Conservation (phyloP, 108 stramenopile genomes). For the Parietichytrium sp. region DNA sequence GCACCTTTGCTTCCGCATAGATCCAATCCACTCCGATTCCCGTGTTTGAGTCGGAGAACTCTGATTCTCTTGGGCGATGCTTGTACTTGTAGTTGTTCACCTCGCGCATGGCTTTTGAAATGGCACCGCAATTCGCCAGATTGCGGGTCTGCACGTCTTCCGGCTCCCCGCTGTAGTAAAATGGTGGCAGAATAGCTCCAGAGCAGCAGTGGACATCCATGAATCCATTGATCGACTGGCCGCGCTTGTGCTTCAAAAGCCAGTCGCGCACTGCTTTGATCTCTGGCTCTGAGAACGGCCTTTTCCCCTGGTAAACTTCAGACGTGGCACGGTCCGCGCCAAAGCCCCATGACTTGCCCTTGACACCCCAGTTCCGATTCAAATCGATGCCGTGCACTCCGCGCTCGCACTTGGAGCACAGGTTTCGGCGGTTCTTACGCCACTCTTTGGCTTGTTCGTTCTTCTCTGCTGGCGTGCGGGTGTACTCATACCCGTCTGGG, state of each 20-base stretch:
- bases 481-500: constrained; percentile 30
- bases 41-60: constrained; percentile 25
- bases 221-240: constrained; percentile 2
- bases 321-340: not conserved
- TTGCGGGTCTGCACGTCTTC: not conserved
- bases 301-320: constrained; percentile 19
- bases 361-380: constrained; percentile 36
- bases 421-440: constrained; percentile 27
- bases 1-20: not conserved
- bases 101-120: not conserved
- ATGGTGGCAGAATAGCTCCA: constrained; percentile 24
- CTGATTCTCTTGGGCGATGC: constrained; percentile 17
- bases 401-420: constrained; percentile 39
- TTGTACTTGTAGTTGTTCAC: constrained; percentile 16
- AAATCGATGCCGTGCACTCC: constrained; percentile 32
- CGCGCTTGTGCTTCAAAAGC: constrained; percentile 11
- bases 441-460: constrained; percentile 18
- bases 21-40: constrained; percentile 24
- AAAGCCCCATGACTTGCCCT: constrained; percentile 26
- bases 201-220: constrained; percentile 36
- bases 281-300: constrained; percentile 19
- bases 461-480: not conserved
- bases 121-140: not conserved
- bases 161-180: constrained; percentile 27
- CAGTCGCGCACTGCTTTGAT: constrained; percentile 37